Percentiles rank a stretch among this genome's conserved stretches.
These are phyloP conservation scores for Lolium multiflorum DNA, from an alignment of 176 grass and related monocot genomes.

Conservation along the genomic window DNA sequence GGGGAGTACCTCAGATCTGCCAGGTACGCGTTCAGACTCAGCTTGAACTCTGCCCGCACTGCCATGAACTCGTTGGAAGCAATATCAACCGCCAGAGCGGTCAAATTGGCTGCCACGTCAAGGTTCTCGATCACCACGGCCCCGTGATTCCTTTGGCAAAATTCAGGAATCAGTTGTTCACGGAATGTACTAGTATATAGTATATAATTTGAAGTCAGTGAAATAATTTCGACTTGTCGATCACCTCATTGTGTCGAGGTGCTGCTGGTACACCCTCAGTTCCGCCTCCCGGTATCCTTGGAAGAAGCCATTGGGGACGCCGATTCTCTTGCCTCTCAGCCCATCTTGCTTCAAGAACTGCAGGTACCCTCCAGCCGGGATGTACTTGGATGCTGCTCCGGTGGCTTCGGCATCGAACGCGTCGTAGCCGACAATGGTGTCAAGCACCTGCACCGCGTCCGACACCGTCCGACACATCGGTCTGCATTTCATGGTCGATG, in stretches of 20 bases:
- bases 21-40: constrained; percentile 54
- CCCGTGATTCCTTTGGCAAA: constrained; percentile 35
- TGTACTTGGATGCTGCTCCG: constrained; percentile 51
- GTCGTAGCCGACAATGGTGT: constrained; percentile 70
- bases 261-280: constrained; percentile 31
- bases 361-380: constrained; percentile 57
- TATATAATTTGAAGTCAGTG: too few relatives aligned
- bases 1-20: constrained; percentile 49
- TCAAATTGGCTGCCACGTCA: constrained; percentile 36
- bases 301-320: constrained; percentile 41
- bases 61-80: not conserved
- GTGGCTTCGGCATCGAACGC: constrained; percentile 48
- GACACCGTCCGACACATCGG: constrained; percentile 64
- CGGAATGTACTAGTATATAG: too few relatives aligned
- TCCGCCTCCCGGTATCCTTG: not conserved
- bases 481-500: constrained; percentile 31
- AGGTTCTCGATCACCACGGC: constrained; percentile 54
- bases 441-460: constrained; percentile 59
- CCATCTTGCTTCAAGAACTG: constrained; percentile 70
- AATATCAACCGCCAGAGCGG: constrained; percentile 22
- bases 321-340: constrained; percentile 59
- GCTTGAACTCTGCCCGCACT: constrained; percentile 59
- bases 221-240: too few relatives aligned
- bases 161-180: too few relatives aligned
- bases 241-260: constrained; percentile 51